A percentile compares a stretch with the other conserved stretches of the same genome.
These are phyloP conservation scores for Trichoderma breve DNA, from an alignment of 2,329 filamentous ascomycete species.

Conservation along the genomic window DNA sequence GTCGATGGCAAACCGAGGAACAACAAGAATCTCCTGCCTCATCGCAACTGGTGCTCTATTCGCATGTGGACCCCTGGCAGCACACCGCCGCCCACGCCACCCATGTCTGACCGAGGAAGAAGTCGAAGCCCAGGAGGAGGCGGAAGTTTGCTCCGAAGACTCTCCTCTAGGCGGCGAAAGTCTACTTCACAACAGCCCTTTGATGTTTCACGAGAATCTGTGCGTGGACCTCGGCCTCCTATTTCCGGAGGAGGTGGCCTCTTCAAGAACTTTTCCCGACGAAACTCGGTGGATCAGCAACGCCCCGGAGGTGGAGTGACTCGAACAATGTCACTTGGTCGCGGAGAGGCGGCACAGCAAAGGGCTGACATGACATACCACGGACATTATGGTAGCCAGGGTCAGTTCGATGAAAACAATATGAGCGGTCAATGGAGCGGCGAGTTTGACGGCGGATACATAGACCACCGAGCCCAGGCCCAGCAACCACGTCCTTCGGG, in stretches of 20 bases:
- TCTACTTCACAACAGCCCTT: constrained; percentile 35
- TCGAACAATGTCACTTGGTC: constrained; percentile 61
- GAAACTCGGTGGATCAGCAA: constrained; percentile 34
- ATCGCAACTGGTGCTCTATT: constrained; percentile 95
- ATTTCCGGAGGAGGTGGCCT: constrained; percentile 46
- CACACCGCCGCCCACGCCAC: constrained; percentile 70
- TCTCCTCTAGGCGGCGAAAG: constrained; percentile 39
- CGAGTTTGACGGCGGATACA: constrained; percentile 39
- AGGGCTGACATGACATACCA: constrained; percentile 27
- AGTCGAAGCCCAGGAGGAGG: constrained; percentile 39
- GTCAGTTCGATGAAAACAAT: constrained; percentile 47
- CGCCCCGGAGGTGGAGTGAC: constrained; percentile 44
- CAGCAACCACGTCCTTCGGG: constrained; percentile 29
- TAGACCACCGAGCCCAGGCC: constrained; percentile 24
- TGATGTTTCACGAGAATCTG: constrained; percentile 38
- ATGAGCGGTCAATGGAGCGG: constrained; percentile 55
- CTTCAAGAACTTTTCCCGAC: constrained; percentile 45
- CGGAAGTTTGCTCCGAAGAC: constrained; percentile 45
- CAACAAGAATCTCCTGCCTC: constrained; percentile 83
- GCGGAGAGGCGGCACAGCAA: constrained; percentile 49
- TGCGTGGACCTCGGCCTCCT: constrained; percentile 48
- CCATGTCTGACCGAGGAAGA: constrained; percentile 46
- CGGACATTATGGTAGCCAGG: constrained; percentile 40
- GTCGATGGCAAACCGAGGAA: constrained; percentile 87
- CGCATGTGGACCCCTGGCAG: constrained; percentile 75